phyloP scores from a whole-genome alignment of 2,329 filamentous ascomycete genomes.

The Cladosporium sp. region DNA sequence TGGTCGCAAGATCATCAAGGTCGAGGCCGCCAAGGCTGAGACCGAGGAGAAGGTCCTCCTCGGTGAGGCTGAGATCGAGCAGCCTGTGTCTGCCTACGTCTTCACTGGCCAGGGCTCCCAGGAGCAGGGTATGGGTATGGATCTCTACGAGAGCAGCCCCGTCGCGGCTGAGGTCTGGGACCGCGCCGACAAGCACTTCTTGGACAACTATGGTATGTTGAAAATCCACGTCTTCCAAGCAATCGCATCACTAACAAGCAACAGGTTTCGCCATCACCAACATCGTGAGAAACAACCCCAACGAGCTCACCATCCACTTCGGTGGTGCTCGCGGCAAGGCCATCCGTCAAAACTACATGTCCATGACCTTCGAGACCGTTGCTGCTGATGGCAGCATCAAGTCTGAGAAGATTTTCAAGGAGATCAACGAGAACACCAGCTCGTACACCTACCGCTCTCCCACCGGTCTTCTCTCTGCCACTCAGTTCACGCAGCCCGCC shows the following conservation, averaged over 20 bases:
- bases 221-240: not conserved
- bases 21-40: conserved; percentile 92
- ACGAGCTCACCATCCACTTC: conserved; percentile 97
- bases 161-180: conserved; percentile 99
- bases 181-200: conserved; percentile 92
- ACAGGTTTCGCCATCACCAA: conserved; percentile 92
- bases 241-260: conserved; percentile 9
- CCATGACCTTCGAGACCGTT: conserved; percentile 99
- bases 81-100: conserved; percentile 93
- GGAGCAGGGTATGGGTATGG: conserved; percentile 99
- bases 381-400: conserved; percentile 87
- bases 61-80: conserved; percentile 95
- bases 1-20: conserved; percentile 98
- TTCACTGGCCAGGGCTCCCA: conserved; percentile 98
- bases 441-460: conserved; percentile 98
- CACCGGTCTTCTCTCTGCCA: conserved; percentile 89
- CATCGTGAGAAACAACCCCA: conserved; percentile 99
- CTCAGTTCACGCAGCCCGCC: conserved; percentile 97
- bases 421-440: conserved; percentile 84
- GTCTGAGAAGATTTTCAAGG: conserved; percentile 99
- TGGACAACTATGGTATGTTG: conserved; percentile 90
- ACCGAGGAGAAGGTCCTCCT: conserved; percentile 94
- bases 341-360: conserved; percentile 98
- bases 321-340: conserved; percentile 95
- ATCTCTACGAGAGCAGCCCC: conserved; percentile 86